A percentile compares a stretch with the other conserved stretches of the same genome.
Conservation (phyloP, 306 rosid species). For the Acacia confusa region DNA sequence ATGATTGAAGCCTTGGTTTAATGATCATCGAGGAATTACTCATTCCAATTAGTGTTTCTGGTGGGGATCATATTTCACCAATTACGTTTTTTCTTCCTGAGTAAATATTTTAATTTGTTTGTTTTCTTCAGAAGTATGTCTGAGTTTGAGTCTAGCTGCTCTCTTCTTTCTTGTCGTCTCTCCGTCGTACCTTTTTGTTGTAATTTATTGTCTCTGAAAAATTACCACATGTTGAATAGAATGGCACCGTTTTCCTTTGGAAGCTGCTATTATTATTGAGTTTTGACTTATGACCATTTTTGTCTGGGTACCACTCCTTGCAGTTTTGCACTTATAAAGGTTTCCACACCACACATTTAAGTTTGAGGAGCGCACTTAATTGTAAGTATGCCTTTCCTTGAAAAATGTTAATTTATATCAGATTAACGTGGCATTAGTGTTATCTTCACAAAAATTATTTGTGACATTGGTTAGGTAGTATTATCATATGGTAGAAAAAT, state of each 20-base stretch:
- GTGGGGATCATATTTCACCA: neutral
- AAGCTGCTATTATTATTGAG: neutral
- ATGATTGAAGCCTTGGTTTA: neutral
- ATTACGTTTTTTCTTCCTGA: neutral
- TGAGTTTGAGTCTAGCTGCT: neutral
- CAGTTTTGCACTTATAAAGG: slow-evolving; percentile 43
- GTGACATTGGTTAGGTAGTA: neutral
- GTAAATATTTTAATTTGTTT: neutral
- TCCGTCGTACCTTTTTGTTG: neutral
- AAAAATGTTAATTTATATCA: neutral
- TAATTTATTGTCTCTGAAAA: neutral
- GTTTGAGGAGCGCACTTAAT: slow-evolving; percentile 20
- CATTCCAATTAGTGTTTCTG: neutral
- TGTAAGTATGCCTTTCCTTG: slow-evolving; percentile 41
- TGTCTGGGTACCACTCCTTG: slow-evolving; percentile 33
- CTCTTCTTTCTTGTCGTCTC: neutral
- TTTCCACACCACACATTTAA: slow-evolving; percentile 15
- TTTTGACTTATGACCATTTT: neutral
- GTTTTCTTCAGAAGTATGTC: neutral
- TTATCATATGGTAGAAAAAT: neutral
- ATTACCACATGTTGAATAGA: neutral
- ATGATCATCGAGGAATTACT: neutral
- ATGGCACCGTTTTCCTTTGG: neutral
- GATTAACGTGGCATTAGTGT: neutral
- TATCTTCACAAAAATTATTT: neutral